Evolutionary conservation across 352 stramenopile genomes (phyloP).

Genomic region (Elongisporangium anandrum): DNA sequence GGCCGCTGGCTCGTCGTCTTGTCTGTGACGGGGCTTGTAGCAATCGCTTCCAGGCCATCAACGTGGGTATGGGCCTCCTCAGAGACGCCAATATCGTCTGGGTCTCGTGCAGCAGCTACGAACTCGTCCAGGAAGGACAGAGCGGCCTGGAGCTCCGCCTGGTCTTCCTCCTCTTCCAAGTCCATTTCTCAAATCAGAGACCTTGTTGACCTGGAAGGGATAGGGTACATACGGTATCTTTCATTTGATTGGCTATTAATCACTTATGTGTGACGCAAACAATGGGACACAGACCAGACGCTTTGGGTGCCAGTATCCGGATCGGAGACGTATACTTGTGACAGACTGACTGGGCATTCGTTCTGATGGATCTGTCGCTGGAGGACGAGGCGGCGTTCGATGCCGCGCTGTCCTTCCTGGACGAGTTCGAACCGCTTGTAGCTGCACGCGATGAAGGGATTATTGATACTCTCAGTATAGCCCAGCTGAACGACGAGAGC

Average conservation of each 20-base stretch:
- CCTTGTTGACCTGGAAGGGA: not conserved
- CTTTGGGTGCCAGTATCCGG: not conserved
- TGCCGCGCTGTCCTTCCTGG: conserved; percentile 33
- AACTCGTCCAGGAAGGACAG: conserved; percentile 16
- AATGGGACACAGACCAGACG: not conserved
- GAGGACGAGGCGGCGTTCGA: conserved; percentile 23
- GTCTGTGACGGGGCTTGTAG: too few species aligned
- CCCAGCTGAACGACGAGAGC: not conserved
- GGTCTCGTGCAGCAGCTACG: not conserved
- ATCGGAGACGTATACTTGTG: not conserved
- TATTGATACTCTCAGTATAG: not conserved
- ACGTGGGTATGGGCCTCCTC: too few species aligned
- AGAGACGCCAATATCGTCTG: too few species aligned
- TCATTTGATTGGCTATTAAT: too few species aligned
- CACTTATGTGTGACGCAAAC: not conserved
- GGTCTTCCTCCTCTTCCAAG: conserved; percentile 12
- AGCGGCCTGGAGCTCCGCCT: conserved; percentile 10
- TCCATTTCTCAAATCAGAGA: too few species aligned
- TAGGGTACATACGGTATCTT: not conserved
- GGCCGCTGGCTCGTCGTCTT: too few species aligned
- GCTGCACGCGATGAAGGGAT: not conserved
- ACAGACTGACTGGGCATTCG: too few species aligned
- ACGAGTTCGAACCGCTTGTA: conserved; percentile 20
- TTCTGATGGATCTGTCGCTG: not conserved
- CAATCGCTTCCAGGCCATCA: too few species aligned